phyloP scores from a whole-genome alignment of 176 grass and related monocot genomes.

The Otatea glauca region DNA sequence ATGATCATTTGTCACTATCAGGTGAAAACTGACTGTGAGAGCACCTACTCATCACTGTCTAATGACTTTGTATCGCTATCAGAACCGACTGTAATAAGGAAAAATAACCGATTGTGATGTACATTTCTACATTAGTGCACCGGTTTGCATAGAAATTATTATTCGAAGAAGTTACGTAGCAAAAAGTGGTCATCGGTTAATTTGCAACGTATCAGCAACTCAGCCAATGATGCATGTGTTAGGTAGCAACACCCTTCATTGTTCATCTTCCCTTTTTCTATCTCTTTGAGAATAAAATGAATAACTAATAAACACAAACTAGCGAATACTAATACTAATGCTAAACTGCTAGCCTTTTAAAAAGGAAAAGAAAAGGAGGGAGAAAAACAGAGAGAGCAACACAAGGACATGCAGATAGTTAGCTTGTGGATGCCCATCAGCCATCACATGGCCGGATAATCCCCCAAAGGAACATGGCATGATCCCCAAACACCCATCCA shows the following conservation, averaged over 20 bases:
- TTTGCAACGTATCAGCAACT: constrained; percentile 16
- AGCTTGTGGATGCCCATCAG: not conserved
- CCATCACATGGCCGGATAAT: constrained; percentile 35
- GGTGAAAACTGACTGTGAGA: too few species aligned
- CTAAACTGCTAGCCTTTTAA: not conserved
- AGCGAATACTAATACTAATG: not conserved
- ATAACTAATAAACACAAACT: not conserved
- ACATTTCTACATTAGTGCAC: too few species aligned
- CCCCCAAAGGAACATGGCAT: not conserved
- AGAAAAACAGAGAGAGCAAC: not conserved
- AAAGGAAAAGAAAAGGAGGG: not conserved
- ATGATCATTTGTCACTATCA: too few species aligned
- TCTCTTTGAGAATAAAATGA: not conserved
- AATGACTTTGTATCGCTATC: too few species aligned
- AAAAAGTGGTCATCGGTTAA: not conserved
- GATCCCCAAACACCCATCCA: not conserved
- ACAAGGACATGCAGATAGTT: constrained; percentile 8
- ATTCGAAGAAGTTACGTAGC: not conserved
- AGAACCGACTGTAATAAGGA: too few species aligned
- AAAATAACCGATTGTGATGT: too few species aligned
- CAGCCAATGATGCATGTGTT: constrained; percentile 39
- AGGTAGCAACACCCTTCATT: constrained; percentile 20
- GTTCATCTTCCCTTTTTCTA: not conserved
- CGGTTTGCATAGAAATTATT: not conserved
- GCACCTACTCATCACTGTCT: too few species aligned